phyloP scores from a whole-genome alignment of 495 filamentous ascomycete species.

The Tuber microsphaerosporum region DNA sequence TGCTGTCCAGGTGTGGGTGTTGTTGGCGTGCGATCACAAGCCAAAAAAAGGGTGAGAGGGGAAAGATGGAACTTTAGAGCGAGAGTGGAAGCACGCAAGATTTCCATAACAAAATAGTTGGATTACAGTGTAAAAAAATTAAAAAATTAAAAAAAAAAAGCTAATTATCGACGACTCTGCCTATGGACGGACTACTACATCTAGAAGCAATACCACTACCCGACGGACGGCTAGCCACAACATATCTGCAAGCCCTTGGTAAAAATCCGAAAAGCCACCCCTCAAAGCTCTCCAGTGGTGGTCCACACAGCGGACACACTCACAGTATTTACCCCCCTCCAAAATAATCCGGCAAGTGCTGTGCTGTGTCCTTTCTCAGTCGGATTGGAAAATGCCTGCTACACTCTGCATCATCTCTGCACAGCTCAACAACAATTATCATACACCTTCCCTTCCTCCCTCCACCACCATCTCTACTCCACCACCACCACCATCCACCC shows the following conservation, averaged over 20 bases:
- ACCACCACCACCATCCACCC: not conserved
- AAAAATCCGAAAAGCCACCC: conserved; percentile 2
- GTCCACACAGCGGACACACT: conserved; percentile 1
- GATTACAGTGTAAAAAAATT: conserved; percentile 8
- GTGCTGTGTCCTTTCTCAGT: not conserved
- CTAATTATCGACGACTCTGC: conserved; percentile 20
- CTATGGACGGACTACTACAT: conserved; percentile 36
- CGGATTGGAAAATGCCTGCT: conserved; percentile 1
- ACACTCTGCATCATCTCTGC: conserved; percentile 2
- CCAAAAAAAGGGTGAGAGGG: conserved; percentile 14
- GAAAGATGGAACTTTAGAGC: conserved; percentile 20
- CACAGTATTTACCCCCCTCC: conserved; percentile 1
- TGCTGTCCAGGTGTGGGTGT: conserved; percentile 27
- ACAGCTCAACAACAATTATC: not conserved
- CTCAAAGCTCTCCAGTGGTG: not conserved
- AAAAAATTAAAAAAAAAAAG: conserved; percentile 4
- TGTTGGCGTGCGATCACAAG: conserved; percentile 17
- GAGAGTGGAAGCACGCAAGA: conserved; percentile 23
- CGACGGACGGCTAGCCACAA: conserved; percentile 35
- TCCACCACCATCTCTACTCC: not conserved
- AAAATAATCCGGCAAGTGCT: conserved; percentile 2
- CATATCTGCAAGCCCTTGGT: conserved; percentile 20
- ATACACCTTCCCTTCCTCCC: conserved; percentile 6
- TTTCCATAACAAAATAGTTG: conserved; percentile 8
- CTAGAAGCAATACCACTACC: conserved; percentile 37